These are phyloP conservation scores for Stromatinia cepivora DNA, from an alignment of 2,329 filamentous ascomycete genomes.

Conservation along the genomic window DNA sequence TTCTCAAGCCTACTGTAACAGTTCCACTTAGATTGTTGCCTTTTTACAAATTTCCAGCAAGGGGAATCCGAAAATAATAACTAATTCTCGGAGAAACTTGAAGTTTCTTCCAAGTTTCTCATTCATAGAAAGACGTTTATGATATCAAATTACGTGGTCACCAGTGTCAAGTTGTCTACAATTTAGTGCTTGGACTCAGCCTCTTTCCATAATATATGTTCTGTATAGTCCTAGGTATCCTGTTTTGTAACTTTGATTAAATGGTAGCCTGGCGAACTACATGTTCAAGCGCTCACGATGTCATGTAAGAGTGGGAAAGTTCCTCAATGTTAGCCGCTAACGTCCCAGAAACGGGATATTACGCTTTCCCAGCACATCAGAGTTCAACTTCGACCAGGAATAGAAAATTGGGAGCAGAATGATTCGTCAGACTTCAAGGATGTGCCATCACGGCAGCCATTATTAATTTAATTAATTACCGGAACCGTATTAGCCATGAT, in stretches of 20 bases:
- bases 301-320: constrained; percentile 2
- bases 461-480: background rate
- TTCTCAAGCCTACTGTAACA: background rate
- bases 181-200: background rate
- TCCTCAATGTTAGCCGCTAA: background rate
- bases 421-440: background rate
- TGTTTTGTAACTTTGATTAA: background rate
- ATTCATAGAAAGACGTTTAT: background rate
- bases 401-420: background rate
- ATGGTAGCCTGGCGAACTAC: background rate
- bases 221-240: too few relatives aligned
- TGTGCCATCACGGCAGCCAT: background rate
- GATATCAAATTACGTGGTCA: background rate
- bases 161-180: background rate
- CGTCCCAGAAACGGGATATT: constrained; percentile 9
- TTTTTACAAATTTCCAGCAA: constrained; percentile 2
- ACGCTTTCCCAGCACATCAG: background rate
- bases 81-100: background rate
- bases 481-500: background rate
- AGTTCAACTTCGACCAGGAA: background rate
- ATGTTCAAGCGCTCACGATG: constrained; percentile 11
- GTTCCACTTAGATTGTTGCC: constrained; percentile 4
- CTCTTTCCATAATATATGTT: background rate
- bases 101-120: background rate
- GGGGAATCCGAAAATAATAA: constrained; percentile 1